Conservation (phyloP, 805 yeast genomes). For the Saccharomycopsis babjevae region DNA sequence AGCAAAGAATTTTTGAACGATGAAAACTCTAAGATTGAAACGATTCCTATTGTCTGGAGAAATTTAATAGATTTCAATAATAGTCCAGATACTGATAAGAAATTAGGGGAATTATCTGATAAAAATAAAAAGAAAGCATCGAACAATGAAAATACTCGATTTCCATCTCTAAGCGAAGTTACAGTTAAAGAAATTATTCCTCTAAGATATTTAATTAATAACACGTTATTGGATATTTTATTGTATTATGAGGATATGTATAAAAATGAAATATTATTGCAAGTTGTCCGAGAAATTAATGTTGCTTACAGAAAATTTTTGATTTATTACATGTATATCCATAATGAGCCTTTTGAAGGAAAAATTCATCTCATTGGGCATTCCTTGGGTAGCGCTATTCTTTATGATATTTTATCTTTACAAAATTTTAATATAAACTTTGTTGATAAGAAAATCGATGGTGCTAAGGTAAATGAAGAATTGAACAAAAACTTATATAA, state of each 20-base stretch:
- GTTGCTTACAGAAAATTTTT: constrained; percentile 46
- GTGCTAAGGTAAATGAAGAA: background rate
- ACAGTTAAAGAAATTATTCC: constrained; percentile 72
- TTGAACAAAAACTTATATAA: background rate
- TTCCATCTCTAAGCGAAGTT: constrained; percentile 61
- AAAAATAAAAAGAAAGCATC: constrained; percentile 18
- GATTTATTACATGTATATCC: constrained; percentile 25
- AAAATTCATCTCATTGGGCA: constrained; percentile 81
- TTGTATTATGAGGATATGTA: constrained; percentile 68
- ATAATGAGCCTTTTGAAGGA: constrained; percentile 67
- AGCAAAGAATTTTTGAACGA: constrained; percentile 37
- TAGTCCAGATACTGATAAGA: constrained; percentile 31
- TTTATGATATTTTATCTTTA: constrained; percentile 58
- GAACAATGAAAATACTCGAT: constrained; percentile 27
- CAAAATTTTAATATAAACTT: constrained; percentile 24
- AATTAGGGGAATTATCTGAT: constrained; percentile 29
- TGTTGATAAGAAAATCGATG: background rate
- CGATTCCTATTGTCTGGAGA: constrained; percentile 88
- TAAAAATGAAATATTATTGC: constrained; percentile 47
- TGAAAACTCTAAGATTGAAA: constrained; percentile 59
- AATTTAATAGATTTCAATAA: constrained; percentile 54
- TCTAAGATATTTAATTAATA: constrained; percentile 70
- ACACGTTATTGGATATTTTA: constrained; percentile 75
- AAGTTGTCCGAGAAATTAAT: constrained; percentile 58
- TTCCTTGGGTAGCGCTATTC: constrained; percentile 81